Conservation (phyloP, 768 basidiomycete species). For the Tylopilus sp. region DNA sequence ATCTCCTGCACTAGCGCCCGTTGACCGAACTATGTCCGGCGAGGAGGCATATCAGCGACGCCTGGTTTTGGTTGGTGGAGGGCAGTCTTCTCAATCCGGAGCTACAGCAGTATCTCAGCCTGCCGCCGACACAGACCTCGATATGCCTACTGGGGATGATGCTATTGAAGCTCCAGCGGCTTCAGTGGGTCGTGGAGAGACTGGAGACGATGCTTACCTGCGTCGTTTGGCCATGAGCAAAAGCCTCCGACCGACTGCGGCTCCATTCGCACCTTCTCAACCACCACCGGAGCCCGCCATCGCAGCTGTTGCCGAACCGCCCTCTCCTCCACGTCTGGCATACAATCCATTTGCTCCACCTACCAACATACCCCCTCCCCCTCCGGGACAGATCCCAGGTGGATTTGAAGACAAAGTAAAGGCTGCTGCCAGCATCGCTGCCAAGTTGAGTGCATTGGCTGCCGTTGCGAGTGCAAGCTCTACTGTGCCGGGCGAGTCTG, state of each 20-base stretch:
- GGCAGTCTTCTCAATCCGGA: slow-evolving; percentile 11
- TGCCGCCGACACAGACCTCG: slow-evolving; percentile 20
- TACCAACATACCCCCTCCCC: slow-evolving; percentile 56
- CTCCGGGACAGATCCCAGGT: slow-evolving; percentile 41
- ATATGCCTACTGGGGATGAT: slow-evolving; percentile 2
- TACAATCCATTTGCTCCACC: slow-evolving; percentile 72
- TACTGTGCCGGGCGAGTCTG: slow-evolving; percentile 24
- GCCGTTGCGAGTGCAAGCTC: slow-evolving; percentile 24
- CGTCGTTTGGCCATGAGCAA: slow-evolving; percentile 58
- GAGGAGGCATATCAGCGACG: slow-evolving; percentile 79
- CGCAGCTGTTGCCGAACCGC: slow-evolving; percentile 18
- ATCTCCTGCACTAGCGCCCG: slow-evolving; percentile 34
- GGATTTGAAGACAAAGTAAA: slow-evolving; percentile 67
- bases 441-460: slow-evolving; percentile 60
- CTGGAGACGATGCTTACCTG: slow-evolving; percentile 69
- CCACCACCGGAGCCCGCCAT: slow-evolving; percentile 21
- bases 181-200: slow-evolving; percentile 31
- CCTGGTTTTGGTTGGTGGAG: slow-evolving; percentile 57
- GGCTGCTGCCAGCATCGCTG: slow-evolving; percentile 80
- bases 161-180: neutral
- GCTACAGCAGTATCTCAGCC: slow-evolving; percentile 23
- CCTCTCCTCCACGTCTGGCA: slow-evolving; percentile 53
- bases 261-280: slow-evolving; percentile 26
- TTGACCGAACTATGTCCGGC: slow-evolving; percentile 54
- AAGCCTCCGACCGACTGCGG: slow-evolving; percentile 28